phyloP scores from a whole-genome alignment of 2,329 filamentous ascomycete species.

The Metarhizium brunneum region DNA sequence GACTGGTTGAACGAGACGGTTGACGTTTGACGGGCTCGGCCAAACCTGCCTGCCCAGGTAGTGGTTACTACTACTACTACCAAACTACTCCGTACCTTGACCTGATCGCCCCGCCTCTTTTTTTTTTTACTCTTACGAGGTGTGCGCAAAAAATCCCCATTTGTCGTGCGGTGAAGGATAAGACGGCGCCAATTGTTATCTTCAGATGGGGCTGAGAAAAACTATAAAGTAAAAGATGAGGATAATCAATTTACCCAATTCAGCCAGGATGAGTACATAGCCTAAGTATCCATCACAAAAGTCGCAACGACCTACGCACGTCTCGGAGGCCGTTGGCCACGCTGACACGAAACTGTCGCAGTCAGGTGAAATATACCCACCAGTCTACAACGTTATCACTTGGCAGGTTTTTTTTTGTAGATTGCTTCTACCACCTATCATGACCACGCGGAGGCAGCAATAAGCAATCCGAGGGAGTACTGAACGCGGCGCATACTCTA shows the following conservation, averaged over 20 bases:
- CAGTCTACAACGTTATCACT: too few relatives aligned
- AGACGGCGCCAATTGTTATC: slow-evolving; percentile 1
- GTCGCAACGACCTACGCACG: too few relatives aligned
- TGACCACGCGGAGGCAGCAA: neutral
- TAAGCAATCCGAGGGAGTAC: neutral
- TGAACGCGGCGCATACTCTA: too few relatives aligned
- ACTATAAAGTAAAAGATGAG: neutral
- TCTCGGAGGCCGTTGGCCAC: neutral
- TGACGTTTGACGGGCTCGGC: neutral
- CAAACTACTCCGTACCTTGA: neutral
- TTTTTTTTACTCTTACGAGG: neutral
- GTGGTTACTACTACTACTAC: neutral
- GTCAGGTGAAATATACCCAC: neutral
- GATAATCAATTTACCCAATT: neutral
- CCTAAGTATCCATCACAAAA: neutral
- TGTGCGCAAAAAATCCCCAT: neutral
- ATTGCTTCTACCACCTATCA: neutral
- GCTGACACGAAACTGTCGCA: neutral
- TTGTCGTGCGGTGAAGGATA: neutral
- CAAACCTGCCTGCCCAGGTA: neutral
- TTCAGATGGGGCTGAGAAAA: neutral
- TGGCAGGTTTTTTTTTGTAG: neutral
- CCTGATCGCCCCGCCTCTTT: neutral
- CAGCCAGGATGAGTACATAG: neutral
- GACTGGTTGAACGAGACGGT: neutral